These are phyloP conservation scores for Coprinopsis marcescibilis DNA, from an alignment of 768 basidiomycete species.

Conservation along the genomic window DNA sequence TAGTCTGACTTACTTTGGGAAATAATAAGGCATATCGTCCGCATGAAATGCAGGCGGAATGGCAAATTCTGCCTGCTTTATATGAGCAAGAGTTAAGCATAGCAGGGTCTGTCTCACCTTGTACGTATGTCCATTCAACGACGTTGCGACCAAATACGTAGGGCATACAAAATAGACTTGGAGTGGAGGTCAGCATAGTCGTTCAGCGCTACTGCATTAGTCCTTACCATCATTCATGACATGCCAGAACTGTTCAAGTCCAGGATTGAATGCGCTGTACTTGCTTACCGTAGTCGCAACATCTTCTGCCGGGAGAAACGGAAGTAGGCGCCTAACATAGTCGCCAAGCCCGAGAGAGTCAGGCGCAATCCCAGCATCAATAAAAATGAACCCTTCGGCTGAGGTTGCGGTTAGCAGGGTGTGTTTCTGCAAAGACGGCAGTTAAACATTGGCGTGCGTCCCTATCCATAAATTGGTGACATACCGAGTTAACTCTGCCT, in stretches of 20 bases:
- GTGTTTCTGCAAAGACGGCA: slow-evolving; percentile 18
- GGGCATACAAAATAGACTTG: slow-evolving; percentile 42
- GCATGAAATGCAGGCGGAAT: slow-evolving; percentile 36
- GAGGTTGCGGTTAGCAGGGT: slow-evolving; percentile 32
- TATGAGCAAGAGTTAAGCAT: background rate
- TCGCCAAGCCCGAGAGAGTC: slow-evolving; percentile 22
- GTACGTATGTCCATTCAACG: slow-evolving; percentile 24
- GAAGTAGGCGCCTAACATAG: slow-evolving; percentile 34
- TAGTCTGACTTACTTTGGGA: slow-evolving; percentile 28
- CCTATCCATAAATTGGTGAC: slow-evolving; percentile 2
- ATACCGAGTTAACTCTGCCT: slow-evolving; percentile 38
- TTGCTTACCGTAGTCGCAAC: slow-evolving; percentile 8
- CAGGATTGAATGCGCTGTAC: slow-evolving; percentile 6
- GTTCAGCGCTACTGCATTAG: background rate
- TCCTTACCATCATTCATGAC: slow-evolving; percentile 11
- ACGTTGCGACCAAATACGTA: slow-evolving; percentile 30
- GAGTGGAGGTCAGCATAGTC: background rate
- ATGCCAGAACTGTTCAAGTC: slow-evolving; percentile 5
- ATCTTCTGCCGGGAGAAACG: slow-evolving; percentile 24
- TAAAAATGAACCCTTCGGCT: slow-evolving; percentile 33
- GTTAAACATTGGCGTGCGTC: too few species aligned
- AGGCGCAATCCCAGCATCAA: slow-evolving; percentile 21
- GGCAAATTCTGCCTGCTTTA: slow-evolving; percentile 34
- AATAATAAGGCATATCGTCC: slow-evolving; percentile 33
- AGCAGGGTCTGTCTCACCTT: slow-evolving; percentile 23